Base-by-base conservation (phyloP, 2,329 filamentous ascomycete species). In the Albophoma yamanashiensis region DNA sequence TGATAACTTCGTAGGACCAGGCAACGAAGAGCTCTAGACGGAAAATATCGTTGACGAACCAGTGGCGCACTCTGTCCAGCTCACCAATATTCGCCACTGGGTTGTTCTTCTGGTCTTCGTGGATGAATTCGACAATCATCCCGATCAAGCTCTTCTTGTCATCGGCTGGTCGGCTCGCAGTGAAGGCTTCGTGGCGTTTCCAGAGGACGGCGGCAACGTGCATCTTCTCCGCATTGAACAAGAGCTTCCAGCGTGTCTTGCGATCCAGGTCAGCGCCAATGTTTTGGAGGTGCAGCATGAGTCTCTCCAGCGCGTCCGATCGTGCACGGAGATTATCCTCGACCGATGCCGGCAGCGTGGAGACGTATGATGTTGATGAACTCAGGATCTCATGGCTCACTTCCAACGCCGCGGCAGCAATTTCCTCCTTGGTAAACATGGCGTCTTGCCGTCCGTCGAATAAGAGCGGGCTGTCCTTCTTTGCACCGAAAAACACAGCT, bases 201-300 rank as follows among this genome's bases (percentile, higher is more conserved):
- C 93, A 97, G 43, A 97, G 80, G 55, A 85, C 80, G 62, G 83
- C 82, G 22, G 91, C 91, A 42, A 92, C 89, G 52, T 88, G 85
- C 75, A 97, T 82, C 73, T 92, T 96, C 72, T 99, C 94, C 0
- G 93, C 93, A 68, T 93, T 87, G 79, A 87, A 89, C n/a, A 99
- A 77, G 39, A 99, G 75, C 63, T 82, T 81, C 92, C 92, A 97
- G 65, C 86, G 86, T 1, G 87, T 87, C 31, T 76, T 76, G 47
- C 85, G 83, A 64, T 89, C 84, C 7, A 97, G 72, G 3, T 84
- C 77, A 34, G 85, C 79, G 62, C 86, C 86, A 39, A 87, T 85
- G 7, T 81, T 80, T 63, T 82, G 81, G 15, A 97, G 75, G 65
- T 94, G 86, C 2, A 79, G 76, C 59, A 91, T 89, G 58, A 99